Percentiles rank a stretch among this genome's conserved stretches.
Conservation (phyloP, 495 filamentous ascomycete genomes). For the Aspergillus ellipticus region DNA sequence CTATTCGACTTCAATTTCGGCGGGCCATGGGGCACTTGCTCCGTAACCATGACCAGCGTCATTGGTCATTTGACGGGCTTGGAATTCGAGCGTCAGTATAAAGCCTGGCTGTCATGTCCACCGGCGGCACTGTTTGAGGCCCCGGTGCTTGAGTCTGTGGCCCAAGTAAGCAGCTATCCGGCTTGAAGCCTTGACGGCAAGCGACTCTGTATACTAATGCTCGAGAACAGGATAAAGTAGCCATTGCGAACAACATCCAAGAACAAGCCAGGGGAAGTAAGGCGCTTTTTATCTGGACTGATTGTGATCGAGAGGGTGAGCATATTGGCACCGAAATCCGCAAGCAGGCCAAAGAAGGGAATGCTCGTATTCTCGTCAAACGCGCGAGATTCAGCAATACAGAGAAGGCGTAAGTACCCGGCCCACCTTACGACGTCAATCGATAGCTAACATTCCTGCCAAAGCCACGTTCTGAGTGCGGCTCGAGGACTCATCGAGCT, state of each 20-base stretch:
- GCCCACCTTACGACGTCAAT: constrained; percentile 11
- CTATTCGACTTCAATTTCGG: constrained; percentile 85
- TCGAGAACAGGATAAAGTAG: constrained; percentile 61
- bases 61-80: constrained; percentile 73
- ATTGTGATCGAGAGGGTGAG: constrained; percentile 97
- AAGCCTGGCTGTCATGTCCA: constrained; percentile 74
- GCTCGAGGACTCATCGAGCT: constrained; percentile 71
- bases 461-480: constrained; percentile 74
- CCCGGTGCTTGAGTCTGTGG: constrained; percentile 61
- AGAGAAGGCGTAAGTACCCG: constrained; percentile 71
- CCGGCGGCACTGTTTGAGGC: constrained; percentile 82
- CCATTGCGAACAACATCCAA: constrained; percentile 81
- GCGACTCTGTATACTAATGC: constrained; percentile 12
- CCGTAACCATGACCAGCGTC: constrained; percentile 90
- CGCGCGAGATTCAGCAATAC: constrained; percentile 94
- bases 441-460: neutral
- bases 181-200: neutral
- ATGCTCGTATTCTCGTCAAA: constrained; percentile 70
- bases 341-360: constrained; percentile 70
- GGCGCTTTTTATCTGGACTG: constrained; percentile 93
- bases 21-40: constrained; percentile 71
- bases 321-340: constrained; percentile 94
- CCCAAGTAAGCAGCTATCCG: constrained; percentile 50
- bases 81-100: constrained; percentile 68
- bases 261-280: constrained; percentile 64